These are phyloP conservation scores for Phialocephala subalpina DNA, from an alignment of 2,329 filamentous ascomycete species.

Conservation along the genomic window DNA sequence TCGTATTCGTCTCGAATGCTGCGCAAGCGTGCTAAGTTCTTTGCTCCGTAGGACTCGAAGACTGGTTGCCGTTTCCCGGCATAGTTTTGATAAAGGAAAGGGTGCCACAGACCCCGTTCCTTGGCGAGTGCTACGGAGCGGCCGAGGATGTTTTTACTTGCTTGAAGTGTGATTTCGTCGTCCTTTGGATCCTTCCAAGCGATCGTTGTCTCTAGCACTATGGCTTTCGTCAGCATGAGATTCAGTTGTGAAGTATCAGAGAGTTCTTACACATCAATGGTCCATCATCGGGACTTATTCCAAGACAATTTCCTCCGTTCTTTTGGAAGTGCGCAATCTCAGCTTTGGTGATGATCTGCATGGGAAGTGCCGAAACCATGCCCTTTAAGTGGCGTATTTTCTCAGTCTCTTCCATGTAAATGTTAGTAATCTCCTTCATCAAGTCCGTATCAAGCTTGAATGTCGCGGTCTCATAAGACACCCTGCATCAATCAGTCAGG, in stretches of 20 bases:
- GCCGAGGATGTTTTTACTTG: conserved; percentile 39
- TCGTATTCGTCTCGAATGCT: conserved; percentile 39
- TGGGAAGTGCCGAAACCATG: conserved; percentile 13
- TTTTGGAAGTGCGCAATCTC: conserved; percentile 9
- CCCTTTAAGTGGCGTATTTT: conserved; percentile 17
- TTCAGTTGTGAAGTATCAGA: not conserved
- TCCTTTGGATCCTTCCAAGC: conserved; percentile 43
- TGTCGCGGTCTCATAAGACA: conserved; percentile 24
- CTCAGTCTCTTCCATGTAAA: conserved; percentile 25
- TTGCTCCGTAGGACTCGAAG: conserved; percentile 46
- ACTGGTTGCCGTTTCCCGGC: conserved; percentile 46
- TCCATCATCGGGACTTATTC: conserved; percentile 26
- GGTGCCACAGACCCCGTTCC: conserved; percentile 44
- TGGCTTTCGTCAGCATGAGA: not conserved
- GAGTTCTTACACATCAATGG: conserved; percentile 22
- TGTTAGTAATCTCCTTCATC: conserved; percentile 22
- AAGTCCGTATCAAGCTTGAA: conserved; percentile 24
- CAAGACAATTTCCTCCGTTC: conserved; percentile 42
- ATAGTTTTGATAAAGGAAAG: conserved; percentile 52
- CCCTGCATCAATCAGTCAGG: conserved; percentile 1
- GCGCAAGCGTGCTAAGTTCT: conserved; percentile 43
- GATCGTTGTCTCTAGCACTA: conserved; percentile 27
- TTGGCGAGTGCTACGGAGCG: conserved; percentile 40
- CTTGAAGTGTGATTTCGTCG: conserved; percentile 45
- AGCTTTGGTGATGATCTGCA: conserved; percentile 28